Evolutionary conservation across 495 filamentous ascomycete genomes (phyloP), one percentile per base, ranked within the genome.

Genomic region (Penicillium canariense): DNA sequence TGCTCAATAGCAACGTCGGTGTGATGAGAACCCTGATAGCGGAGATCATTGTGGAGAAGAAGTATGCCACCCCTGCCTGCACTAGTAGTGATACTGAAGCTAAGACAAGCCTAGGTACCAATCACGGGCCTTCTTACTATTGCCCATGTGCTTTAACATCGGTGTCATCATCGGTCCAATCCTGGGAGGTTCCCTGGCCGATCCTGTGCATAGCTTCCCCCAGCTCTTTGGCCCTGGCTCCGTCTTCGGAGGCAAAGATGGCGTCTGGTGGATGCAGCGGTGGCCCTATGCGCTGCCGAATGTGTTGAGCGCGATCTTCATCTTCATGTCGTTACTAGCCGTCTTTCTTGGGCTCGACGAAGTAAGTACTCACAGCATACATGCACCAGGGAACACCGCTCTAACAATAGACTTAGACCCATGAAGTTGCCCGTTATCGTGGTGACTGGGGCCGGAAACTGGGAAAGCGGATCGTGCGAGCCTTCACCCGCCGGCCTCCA

Each of bases 21-120:
- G 88, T 92, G 5, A 83, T 91, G 78, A 77, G 88, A 57, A 91
- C 88, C 2, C 87, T 92, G 85, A 87, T 91, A 60, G 82, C 82
- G 34, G 88, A 92, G 72, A 91, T 84, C 49, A 80, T 91, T 31
- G 79, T 73, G 31, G 88, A 90, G 65, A 86, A 85, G 65, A 83
- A 79, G 75, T 77, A 53, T 20, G 70, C 59, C 30, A 38, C 25
- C 27, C 20, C 2, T 17, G 32, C 25, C 20, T 23, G 18, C 18
- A 23, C 31, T 22, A 38, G 11, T 12, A 6, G 15, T 7, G 5
- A 15, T 8, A 8, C n/a, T 32, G 7, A 32, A 15, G 42, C 60
- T 64, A 25, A 46, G n/a, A 61, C 43, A 8, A 38, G 25, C 28
- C 4, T 23, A 80, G 75, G 65, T 88, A 82, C 58, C 88, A 89